Percentiles rank a stretch among this genome's conserved stretches.
These are phyloP conservation scores for Xylaria longipes DNA, from an alignment of 495 filamentous ascomycete species.

Conservation along the genomic window DNA sequence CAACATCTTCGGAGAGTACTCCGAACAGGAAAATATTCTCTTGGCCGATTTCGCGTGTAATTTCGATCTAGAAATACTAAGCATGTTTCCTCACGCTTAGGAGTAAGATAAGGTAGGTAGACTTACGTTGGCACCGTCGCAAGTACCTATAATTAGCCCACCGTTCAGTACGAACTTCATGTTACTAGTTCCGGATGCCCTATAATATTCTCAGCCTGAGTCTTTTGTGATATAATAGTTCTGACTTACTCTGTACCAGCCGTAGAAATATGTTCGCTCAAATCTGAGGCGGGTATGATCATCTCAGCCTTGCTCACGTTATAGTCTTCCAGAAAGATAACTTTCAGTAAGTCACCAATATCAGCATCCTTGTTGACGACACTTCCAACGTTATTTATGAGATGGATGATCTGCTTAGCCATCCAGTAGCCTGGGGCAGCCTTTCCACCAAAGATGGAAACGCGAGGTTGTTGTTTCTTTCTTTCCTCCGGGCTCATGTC, in stretches of 20 bases:
- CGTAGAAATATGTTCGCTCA: constrained; percentile 98
- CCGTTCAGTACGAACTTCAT: constrained; percentile 99
- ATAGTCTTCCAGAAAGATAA: constrained; percentile 97
- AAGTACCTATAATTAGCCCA: constrained; percentile 95
- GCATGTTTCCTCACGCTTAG: neutral
- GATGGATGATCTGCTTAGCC: constrained; percentile 98
- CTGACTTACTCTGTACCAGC: constrained; percentile 80
- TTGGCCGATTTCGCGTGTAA: constrained; percentile 94
- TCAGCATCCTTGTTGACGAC: constrained; percentile 92
- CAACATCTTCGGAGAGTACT: constrained; percentile 94
- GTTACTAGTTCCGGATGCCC: constrained; percentile 71
- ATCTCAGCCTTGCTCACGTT: constrained; percentile 99
- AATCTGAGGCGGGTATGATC: constrained; percentile 90
- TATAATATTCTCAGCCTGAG: constrained; percentile 30
- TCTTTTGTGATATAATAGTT: neutral
- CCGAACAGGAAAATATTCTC: constrained; percentile 99
- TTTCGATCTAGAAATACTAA: constrained; percentile 74
- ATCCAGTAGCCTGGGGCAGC: constrained; percentile 99
- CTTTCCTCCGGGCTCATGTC: constrained; percentile 79
- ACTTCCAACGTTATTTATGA: constrained; percentile 90
- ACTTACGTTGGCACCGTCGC: constrained; percentile 94
- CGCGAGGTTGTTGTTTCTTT: constrained; percentile 88
- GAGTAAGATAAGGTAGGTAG: constrained; percentile 17
- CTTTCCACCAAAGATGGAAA: constrained; percentile 97
- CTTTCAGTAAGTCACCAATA: constrained; percentile 92